phyloP scores from a whole-genome alignment of 2,329 filamentous ascomycete genomes.

The Leptographium flavum region DNA sequence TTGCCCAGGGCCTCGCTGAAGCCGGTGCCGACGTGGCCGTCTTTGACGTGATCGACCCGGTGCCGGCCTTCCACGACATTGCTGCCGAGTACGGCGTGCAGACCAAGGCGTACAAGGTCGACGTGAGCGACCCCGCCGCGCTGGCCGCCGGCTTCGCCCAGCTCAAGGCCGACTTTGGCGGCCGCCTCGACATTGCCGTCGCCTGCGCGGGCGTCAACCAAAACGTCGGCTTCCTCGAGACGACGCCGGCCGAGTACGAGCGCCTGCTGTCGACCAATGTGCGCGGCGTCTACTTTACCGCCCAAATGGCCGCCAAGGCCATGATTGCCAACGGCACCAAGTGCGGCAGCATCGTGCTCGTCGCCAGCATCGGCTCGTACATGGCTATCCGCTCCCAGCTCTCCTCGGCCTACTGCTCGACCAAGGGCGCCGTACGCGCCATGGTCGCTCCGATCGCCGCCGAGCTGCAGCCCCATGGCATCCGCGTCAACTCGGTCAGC shows the following conservation, averaged over 20 bases:
- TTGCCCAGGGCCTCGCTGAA: constrained; percentile 60
- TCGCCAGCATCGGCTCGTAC: constrained; percentile 40
- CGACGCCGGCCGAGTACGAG: constrained; percentile 6
- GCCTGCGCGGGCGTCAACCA: constrained; percentile 12
- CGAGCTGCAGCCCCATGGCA: constrained; percentile 46
- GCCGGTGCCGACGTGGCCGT: constrained; percentile 37
- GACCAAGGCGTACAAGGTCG: constrained; percentile 7
- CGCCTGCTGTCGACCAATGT: constrained; percentile 7
- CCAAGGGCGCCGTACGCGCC: constrained; percentile 51
- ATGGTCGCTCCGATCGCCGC: constrained; percentile 46
- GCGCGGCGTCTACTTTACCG: constrained; percentile 18
- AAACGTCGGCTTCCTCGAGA: constrained; percentile 9
- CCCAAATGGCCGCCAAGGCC: constrained; percentile 21
- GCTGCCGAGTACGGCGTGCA: constrained; percentile 3
- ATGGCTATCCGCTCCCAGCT: constrained; percentile 44
- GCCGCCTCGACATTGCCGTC: constrained; percentile 9
- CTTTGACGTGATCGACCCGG: constrained; percentile 7
- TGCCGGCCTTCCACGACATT: constrained; percentile 1
- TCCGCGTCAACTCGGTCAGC: constrained; percentile 52
- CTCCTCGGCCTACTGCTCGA: constrained; percentile 54
- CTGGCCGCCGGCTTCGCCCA: constrained; percentile 3
- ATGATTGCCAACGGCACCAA: constrained; percentile 12
- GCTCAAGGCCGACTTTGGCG: constrained; percentile 6
- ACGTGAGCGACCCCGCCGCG: constrained; percentile 1
- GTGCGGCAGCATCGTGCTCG: constrained; percentile 39